Percentiles rank a stretch among this genome's conserved stretches.
Evolutionary conservation across 768 basidiomycete genomes (phyloP).

Genomic region (Termitomyces sp.): DNA sequence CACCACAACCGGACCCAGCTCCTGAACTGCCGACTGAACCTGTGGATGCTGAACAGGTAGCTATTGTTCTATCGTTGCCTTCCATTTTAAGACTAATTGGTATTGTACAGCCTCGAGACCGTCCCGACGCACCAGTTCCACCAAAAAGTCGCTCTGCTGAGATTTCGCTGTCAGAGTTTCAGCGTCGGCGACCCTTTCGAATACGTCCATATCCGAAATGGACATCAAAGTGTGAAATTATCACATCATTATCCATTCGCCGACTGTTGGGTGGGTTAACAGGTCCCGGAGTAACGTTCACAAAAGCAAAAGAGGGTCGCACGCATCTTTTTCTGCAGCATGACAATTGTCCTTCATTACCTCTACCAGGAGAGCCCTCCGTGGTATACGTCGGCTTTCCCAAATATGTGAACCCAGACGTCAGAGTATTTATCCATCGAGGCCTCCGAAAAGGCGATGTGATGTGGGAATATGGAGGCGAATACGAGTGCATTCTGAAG

Average conservation of each 20-base stretch:
- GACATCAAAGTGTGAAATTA: neutral
- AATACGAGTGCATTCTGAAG: neutral
- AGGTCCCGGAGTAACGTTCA: slow-evolving; percentile 1
- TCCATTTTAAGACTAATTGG: too few relatives aligned
- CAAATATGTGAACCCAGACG: neutral
- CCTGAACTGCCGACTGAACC: neutral
- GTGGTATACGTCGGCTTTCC: neutral
- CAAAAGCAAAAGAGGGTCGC: neutral
- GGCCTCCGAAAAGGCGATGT: neutral
- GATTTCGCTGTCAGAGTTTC: neutral
- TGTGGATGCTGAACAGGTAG: neutral
- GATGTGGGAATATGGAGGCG: slow-evolving; percentile 5
- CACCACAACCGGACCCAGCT: neutral
- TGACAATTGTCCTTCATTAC: slow-evolving; percentile 1
- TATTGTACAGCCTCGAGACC: neutral
- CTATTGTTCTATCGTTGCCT: too few relatives aligned
- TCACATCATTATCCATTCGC: neutral
- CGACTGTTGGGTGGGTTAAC: slow-evolving; percentile 1
- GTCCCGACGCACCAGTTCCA: neutral
- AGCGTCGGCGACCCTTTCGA: neutral
- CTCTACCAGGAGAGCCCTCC: neutral
- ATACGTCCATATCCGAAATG: neutral
- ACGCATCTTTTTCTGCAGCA: neutral
- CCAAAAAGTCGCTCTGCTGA: neutral
- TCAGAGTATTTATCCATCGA: neutral